Evolutionary conservation across 2,329 filamentous ascomycete species (phyloP).

Genomic region (Hypoxylon sp.): DNA sequence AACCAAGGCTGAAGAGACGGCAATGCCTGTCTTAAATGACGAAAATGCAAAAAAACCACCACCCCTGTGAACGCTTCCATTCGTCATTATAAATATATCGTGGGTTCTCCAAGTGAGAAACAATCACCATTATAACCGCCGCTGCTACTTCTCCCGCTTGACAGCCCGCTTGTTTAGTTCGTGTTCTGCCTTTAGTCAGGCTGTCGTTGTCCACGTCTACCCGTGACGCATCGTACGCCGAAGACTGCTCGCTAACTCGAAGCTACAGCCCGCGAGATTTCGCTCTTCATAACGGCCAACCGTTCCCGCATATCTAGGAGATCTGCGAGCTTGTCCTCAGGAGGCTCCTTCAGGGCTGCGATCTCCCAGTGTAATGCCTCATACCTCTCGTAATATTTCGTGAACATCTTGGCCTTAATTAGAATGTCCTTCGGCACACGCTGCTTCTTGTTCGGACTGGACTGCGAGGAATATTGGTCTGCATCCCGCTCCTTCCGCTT

Average conservation of each 20-base stretch:
- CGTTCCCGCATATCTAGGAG: conserved; percentile 69
- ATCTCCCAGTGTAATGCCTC: conserved; percentile 71
- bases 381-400: conserved; percentile 70
- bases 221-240: neutral
- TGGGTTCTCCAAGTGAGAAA: conserved; percentile 4
- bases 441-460: conserved; percentile 57
- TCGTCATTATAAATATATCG: conserved; percentile 30
- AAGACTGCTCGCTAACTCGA: conserved; percentile 38
- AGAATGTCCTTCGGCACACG: conserved; percentile 65
- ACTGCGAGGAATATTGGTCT: conserved; percentile 53
- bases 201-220: neutral
- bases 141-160: conserved; percentile 2
- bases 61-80: conserved; percentile 20
- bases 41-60: conserved; percentile 19
- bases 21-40: neutral
- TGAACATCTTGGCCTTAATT: conserved; percentile 69
- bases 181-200: neutral
- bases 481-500: conserved; percentile 62
- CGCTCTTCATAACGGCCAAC: conserved; percentile 70
- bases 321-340: conserved; percentile 65
- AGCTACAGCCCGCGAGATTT: conserved; percentile 67
- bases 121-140: neutral
- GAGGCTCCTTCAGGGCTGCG: conserved; percentile 64
- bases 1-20: conserved; percentile 16
- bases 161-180: neutral